These are phyloP conservation scores for Euphorbia tirucalli DNA, from an alignment of 345 rosid species.

Conservation along the genomic window DNA sequence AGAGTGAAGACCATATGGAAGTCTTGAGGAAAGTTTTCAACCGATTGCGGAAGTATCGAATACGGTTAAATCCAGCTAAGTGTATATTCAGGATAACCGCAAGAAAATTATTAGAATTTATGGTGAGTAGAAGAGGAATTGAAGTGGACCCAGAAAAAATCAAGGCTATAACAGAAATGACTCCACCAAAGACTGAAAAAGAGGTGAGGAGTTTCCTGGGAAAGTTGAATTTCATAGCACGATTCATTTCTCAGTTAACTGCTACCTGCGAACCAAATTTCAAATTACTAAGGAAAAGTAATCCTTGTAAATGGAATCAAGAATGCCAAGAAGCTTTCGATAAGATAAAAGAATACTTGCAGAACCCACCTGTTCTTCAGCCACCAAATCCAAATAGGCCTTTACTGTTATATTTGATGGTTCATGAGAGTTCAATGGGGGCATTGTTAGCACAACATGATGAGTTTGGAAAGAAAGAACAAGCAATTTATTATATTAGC, in stretches of 20 bases:
- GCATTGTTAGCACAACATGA: background rate
- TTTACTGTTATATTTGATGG: too few relatives aligned
- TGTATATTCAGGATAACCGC: background rate
- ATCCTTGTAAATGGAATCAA: background rate
- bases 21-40: background rate
- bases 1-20: background rate
- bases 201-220: background rate
- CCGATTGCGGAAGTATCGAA: background rate
- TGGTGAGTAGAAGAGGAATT: background rate
- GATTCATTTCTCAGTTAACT: background rate
- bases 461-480: background rate
- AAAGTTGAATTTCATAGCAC: background rate
- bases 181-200: accelerated
- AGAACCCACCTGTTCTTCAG: background rate
- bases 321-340: background rate
- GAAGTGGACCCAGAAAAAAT: background rate
- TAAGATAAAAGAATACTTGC: background rate
- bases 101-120: background rate
- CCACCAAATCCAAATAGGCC: background rate
- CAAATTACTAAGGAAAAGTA: background rate
- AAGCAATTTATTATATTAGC: background rate
- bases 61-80: background rate
- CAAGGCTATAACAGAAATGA: background rate
- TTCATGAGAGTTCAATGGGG: background rate
- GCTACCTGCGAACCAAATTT: background rate